Percentiles rank a stretch among this genome's conserved stretches.
These are phyloP conservation scores for Cyclotella choctawhatcheeana DNA, from an alignment of 108 stramenopile species.

Conservation along the genomic window DNA sequence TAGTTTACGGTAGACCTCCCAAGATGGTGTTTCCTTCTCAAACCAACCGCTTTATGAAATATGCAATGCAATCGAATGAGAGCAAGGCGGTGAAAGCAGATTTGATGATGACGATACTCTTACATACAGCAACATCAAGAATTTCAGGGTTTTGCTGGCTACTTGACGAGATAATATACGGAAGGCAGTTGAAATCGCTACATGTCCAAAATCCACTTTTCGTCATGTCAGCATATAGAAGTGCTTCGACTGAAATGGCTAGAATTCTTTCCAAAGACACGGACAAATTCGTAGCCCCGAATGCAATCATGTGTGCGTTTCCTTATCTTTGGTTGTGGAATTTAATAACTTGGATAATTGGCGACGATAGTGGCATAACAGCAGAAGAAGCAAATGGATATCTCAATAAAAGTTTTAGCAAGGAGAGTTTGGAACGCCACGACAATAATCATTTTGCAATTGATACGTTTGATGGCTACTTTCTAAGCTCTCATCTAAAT, in stretches of 20 bases:
- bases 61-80: slow-evolving; percentile 3
- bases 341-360: background rate
- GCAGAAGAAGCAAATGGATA: slow-evolving; percentile 5
- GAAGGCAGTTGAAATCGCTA: background rate
- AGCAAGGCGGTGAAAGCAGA: background rate
- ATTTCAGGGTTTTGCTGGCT: background rate
- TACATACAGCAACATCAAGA: background rate
- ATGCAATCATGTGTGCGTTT: slow-evolving; percentile 9
- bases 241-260: slow-evolving; percentile 8
- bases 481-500: slow-evolving; percentile 2
- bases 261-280: background rate
- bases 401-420: slow-evolving; percentile 4
- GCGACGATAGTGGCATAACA: background rate
- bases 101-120: background rate
- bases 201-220: background rate
- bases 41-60: background rate
- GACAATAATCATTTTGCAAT: slow-evolving; percentile 9
- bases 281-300: background rate
- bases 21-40: background rate
- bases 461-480: slow-evolving; percentile 4
- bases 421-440: slow-evolving; percentile 2
- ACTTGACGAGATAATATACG: background rate
- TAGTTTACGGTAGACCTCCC: slow-evolving; percentile 3
- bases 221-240: background rate
- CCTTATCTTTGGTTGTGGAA: slow-evolving; percentile 4